Evolutionary conservation across 164 flowering plant species (phyloP), one percentile per base, ranked within the genome.

Genomic region (Macadamia tetraphylla): DNA sequence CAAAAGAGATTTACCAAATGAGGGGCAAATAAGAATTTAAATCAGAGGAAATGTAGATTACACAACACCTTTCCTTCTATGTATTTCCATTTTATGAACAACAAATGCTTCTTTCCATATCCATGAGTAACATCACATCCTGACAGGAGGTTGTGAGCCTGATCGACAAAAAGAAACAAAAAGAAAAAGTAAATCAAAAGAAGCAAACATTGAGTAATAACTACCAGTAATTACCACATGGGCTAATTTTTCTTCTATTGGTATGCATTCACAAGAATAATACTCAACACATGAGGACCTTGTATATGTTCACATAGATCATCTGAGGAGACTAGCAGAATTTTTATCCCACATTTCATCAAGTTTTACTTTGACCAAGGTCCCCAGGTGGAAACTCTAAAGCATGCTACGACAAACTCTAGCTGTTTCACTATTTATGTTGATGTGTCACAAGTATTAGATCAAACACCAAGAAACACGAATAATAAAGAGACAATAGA

Each of bases 11-110:
- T 56, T 5, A 74, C n/a, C 18, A 29, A 64, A 67, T 49, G 62
- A 70, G 48, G 11, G 60, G 18, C 4, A 7, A 17, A 9, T 14
- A 9, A 55, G n/a, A 23, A 58, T 15, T 6, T 12, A 9, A 49
- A 31, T 51, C 23, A 29, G 32, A 62, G 18, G 3, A 29, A 32
- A 29, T 32, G 10, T 40, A 6, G 43, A 72, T 29, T 67, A 42
- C 12, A n/a, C n/a, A 23, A n/a, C 29, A 94, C 98, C 98, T 91
- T 94, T 57, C 97, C 88, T 81, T 94, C 96, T 7, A 91, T 84
- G 66, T 85, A 88, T 76, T 94, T 94, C 94, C 97, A 94, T 77
- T 86, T 88, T 73, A 91, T 82, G 82, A 90, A 94, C 67, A 79
- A 76, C 23, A 85, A 62, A 58, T 86, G 93, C 78, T 94, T 94